Base-by-base conservation (phyloP, 352 stramenopile genomes). In the Phytophthora macrochlamydospora region DNA sequence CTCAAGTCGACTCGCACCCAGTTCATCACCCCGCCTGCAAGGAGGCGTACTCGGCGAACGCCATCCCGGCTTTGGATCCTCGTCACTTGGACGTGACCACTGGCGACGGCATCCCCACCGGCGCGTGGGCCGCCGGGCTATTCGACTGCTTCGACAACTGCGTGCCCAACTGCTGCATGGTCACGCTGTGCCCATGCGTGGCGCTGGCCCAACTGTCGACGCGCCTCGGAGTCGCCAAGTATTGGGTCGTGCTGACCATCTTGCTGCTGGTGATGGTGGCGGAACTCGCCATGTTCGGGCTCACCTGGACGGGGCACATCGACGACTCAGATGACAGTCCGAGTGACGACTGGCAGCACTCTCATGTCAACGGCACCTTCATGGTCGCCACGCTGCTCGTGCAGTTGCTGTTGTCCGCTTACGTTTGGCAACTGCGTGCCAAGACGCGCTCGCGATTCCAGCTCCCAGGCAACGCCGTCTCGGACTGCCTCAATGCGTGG, bases 91-190 rank as follows among this genome's bases (percentile, higher is more conserved):
- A 48, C 42, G 8, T 14, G 12, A 48, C 6, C 35, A 11, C 35
- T 11, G 9, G 6, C 35, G 18, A 24, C 35, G 35, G 9, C 35
- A 40, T 40, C 35, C 9, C 35, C 37, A 38, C 62, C 0, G 67
- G 51, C 28, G 31, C 24, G 12, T 74, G 66, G 66, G 54, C 52
- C 7, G 56, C 56, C 8, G 66, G 51, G 8, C 56, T 79, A 44
- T 84, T 65, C 44, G 71, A 56, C 42, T 84, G 73, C 59, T 70
- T 70, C 53, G 51, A 65, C 12, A 40, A 71, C 50, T 40, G 65
- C n/a, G 56, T 78, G 12, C 70, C 76, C 13, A 85, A 85, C 65
- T 63, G 50, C 43, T 46, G 74, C 52, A 75, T 80, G 70, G 43
- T 54, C 13, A 68, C 28, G 45, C 65, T 65, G 48, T 85, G 73